phyloP scores from a whole-genome alignment of 2,329 filamentous ascomycete species.

The Aspergillus sp. region DNA sequence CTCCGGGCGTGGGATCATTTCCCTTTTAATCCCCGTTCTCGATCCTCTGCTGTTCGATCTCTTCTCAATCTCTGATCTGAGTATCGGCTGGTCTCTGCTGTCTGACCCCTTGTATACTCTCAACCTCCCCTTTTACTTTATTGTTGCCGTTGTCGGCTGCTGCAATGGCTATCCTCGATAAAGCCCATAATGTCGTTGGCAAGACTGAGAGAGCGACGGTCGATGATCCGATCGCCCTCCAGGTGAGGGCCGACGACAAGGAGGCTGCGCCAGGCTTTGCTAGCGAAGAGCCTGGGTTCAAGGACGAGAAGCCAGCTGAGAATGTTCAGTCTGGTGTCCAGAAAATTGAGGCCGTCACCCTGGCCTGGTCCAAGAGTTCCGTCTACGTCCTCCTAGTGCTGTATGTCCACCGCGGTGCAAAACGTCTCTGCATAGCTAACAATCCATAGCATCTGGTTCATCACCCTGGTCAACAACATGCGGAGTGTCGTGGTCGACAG shows the following conservation, averaged over 20 bases:
- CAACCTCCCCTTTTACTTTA: background rate
- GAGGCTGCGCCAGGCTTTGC: background rate
- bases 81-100: too few relatives aligned
- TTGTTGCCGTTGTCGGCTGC: background rate
- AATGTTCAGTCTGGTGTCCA: slow-evolving; percentile 37
- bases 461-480: slow-evolving; percentile 41
- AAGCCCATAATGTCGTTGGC: background rate
- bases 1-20: background rate
- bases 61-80: background rate
- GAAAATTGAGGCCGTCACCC: slow-evolving; percentile 46
- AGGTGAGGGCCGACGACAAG: background rate
- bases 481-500: slow-evolving; percentile 34
- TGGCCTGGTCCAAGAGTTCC: slow-evolving; percentile 43
- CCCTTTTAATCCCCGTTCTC: background rate
- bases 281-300: background rate
- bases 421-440: background rate
- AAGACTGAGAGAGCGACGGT: background rate
- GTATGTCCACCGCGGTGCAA: slow-evolving; percentile 26
- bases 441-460: slow-evolving; percentile 35
- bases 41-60: background rate
- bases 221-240: background rate
- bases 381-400: slow-evolving; percentile 39
- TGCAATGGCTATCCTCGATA: background rate
- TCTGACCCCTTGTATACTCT: background rate
- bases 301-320: background rate